phyloP scores from a whole-genome alignment of 169 alveolate species.

The Sarcocystis neurona region DNA sequence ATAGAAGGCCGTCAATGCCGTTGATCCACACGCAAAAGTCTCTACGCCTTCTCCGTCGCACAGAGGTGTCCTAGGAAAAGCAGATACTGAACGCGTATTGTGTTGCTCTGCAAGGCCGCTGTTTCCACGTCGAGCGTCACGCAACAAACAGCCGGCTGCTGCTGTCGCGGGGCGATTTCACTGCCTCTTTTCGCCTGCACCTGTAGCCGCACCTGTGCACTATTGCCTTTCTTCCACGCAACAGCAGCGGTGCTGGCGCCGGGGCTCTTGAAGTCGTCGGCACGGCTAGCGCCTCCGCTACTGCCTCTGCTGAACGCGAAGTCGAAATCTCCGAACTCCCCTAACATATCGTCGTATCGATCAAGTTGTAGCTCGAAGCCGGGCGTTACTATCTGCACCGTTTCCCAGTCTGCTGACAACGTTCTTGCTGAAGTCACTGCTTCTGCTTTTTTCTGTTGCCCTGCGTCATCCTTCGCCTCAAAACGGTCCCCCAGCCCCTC shows the following conservation, averaged over 20 bases:
- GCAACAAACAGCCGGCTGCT: slow-evolving; percentile 12
- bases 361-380: slow-evolving; percentile 1
- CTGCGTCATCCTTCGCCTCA: neutral
- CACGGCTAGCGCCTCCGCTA: neutral
- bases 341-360: slow-evolving; percentile 47
- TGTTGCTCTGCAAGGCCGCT: neutral
- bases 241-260: slow-evolving; percentile 6
- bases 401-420: slow-evolving; percentile 47
- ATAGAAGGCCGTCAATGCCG: no score
- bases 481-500: no score
- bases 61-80: neutral
- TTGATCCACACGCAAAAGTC: no score
- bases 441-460: neutral
- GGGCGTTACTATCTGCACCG: neutral
- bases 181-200: slow-evolving; percentile 10
- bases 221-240: neutral
- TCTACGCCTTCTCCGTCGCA: no score
- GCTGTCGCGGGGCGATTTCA: neutral
- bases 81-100: neutral
- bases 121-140: slow-evolving; percentile 7
- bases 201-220: slow-evolving; percentile 25
- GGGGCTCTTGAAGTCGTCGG: neutral
- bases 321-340: slow-evolving; percentile 6
- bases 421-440: neutral
- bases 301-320: no score